Evolutionary conservation across 208 protist genomes (phyloP).

Genomic region (Polymyxa betae): DNA sequence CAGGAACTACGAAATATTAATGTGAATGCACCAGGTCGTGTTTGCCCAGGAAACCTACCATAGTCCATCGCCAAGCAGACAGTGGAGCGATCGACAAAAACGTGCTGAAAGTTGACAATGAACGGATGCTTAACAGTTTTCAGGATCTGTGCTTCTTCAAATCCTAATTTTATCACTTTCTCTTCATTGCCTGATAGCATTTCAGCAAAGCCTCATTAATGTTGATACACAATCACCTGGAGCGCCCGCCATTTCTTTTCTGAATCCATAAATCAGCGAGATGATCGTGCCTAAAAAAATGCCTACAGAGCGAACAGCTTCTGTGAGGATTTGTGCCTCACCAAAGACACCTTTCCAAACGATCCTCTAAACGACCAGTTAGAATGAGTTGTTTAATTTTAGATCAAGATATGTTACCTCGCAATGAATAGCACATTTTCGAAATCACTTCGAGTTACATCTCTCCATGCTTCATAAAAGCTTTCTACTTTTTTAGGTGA

Average conservation of each 20-base stretch:
- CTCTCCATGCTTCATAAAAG: too few species aligned
- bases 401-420: too few species aligned
- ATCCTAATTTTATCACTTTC: too few species aligned
- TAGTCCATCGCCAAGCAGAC: neutral
- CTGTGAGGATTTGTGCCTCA: neutral
- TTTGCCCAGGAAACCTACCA: neutral
- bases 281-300: neutral
- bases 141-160: neutral
- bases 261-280: neutral
- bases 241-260: neutral
- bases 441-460: too few species aligned
- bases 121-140: neutral
- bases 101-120: neutral
- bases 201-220: neutral
- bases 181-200: too few species aligned
- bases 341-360: neutral
- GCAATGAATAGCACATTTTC: too few species aligned
- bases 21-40: neutral
- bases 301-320: neutral
- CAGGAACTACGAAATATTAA: neutral
- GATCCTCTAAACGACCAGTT: too few species aligned
- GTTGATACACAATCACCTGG: too few species aligned
- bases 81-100: neutral
- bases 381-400: too few species aligned
- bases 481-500: too few species aligned